Base-by-base conservation (phyloP, 2,329 filamentous ascomycete genomes). In the Fusarium acutatum region DNA sequence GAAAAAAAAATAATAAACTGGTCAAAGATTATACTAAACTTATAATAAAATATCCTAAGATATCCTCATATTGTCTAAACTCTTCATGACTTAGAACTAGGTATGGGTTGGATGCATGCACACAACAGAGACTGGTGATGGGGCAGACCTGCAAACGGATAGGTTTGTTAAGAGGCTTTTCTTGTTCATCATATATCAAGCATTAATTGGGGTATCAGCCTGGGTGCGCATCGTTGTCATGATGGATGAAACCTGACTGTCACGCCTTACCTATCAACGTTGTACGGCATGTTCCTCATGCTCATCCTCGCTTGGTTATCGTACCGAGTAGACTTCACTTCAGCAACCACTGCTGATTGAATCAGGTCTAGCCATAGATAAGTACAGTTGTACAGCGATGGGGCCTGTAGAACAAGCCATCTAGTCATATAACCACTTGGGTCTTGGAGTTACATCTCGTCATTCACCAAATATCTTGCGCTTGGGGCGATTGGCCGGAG, bases 1-100 rank as follows among this genome's bases (percentile, higher is more conserved):
- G 43, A 0, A 22, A 15, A 0, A 7, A 22, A 15, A 28, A 5
- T n/a, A n/a, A 15, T 46, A 2, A 22, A 28, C 4, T 28, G 18
- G 18, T 28, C 7, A 28, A 28, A 20, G 2, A 20, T 0, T 6
- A 20, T 14, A 14, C 24, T 28, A 26, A 26, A 20, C 17, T 44
- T 14, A 20, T 9, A 0, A 26, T 28, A 14, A 28, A 15, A 5
- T 28, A 28, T 28, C 12, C 24, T 15, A 22, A 28, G 24, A 10
- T 46, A 22, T 11, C 3, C 12, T 22, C 18, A 46, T 46, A 5
- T 46, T 8, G 18, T 46, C 43, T 15, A 15, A 46, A 28, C 43
- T 46, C 24, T 46, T 46, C 43, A 7, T 11, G 5, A 3, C 24
- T 28, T 46, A 15, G 24, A 24, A 6, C 24, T 0, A 41, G 1